Base-by-base conservation (phyloP, 306 rosid genomes). In the Quercus aquifolioides region DNA sequence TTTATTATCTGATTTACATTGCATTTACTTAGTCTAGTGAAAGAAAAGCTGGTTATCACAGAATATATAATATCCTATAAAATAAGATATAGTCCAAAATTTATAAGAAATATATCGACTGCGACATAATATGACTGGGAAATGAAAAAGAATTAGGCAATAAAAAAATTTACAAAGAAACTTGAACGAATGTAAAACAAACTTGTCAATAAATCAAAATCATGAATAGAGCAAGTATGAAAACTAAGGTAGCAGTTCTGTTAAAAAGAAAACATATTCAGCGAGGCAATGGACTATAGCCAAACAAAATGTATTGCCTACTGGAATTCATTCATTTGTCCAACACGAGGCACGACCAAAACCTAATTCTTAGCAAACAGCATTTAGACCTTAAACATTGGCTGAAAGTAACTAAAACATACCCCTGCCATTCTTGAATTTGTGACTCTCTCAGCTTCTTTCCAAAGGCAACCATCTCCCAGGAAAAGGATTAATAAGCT, bases 361-460 rank as follows among this genome's bases (percentile, higher is more conserved):
- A 65, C 71, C 71, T 3, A 26, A 15, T 15, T 5, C 41, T 63
- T 60, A 21, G 19, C 69, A 28, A 19, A 21, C 0, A 43, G 28
- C 64, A 71, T n/a, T 14, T 51, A 4, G 1, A 10, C 3, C 6
- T 30, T 43, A 69, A 8, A 43, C n/a, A 18, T 26, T 62, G 23
- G 71, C 43, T 5, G 15, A 63, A 64, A 64, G 70, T 64, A 17
- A 64, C 13, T 19, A 67, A 49, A 33, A 68, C 76, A 38, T 91
- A 94, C 98, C 90, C 83, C 74, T 88, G 87, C 98, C 98, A 94
- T 91, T 94, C 98, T 85, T 87, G 89, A 84, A 94, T 78, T 73
- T 89, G 94, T 31, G 87, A 85, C 84, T 91, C 97, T 90, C 98
- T 89, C 84, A 94, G 82, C 89, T 89, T 94, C 83, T 94, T 94